Conservation (phyloP, 1,284 basidiomycete genomes). For the Testicularia cyperi region DNA sequence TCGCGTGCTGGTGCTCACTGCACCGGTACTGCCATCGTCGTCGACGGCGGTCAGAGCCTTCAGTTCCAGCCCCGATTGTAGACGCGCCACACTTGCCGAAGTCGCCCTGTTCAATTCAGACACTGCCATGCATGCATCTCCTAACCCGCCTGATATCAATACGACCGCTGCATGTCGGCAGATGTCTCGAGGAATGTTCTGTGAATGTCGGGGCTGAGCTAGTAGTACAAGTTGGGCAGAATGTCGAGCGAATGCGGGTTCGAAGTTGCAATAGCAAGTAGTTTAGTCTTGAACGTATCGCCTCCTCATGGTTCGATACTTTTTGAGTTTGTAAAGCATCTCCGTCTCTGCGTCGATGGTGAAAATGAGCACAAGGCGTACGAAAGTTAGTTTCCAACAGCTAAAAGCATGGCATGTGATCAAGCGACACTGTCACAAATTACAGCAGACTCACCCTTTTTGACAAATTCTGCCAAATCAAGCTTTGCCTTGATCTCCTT, state of each 20-base stretch:
- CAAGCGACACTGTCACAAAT: background rate
- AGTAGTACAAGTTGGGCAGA: too few species aligned
- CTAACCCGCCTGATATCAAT: too few species aligned
- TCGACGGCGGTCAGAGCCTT: conserved; percentile 69
- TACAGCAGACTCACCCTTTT: conserved; percentile 42
- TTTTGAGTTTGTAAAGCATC: conserved; percentile 55
- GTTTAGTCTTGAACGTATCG: conserved; percentile 37
- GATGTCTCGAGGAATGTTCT: too few species aligned
- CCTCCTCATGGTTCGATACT: conserved; percentile 53
- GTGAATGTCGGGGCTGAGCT: too few species aligned
- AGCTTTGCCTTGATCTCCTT: conserved; percentile 51
- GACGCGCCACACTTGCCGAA: too few species aligned
- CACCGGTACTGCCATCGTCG: conserved; percentile 69
- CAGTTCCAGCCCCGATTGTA: conserved; percentile 48
- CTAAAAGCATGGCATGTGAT: background rate
- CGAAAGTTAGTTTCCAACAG: background rate
- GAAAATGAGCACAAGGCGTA: background rate
- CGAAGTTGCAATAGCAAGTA: too few species aligned
- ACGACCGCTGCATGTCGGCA: too few species aligned
- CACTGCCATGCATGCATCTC: too few species aligned
- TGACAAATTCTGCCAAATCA: conserved; percentile 51
- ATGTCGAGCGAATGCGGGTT: too few species aligned
- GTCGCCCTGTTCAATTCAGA: too few species aligned
- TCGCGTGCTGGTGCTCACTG: conserved; percentile 73
- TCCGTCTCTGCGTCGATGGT: conserved; percentile 45